A percentile compares a stretch with the other conserved stretches of the same genome.
phyloP scores from a whole-genome alignment of 441 rosid genomes.

The Dalechampia spathulata region DNA sequence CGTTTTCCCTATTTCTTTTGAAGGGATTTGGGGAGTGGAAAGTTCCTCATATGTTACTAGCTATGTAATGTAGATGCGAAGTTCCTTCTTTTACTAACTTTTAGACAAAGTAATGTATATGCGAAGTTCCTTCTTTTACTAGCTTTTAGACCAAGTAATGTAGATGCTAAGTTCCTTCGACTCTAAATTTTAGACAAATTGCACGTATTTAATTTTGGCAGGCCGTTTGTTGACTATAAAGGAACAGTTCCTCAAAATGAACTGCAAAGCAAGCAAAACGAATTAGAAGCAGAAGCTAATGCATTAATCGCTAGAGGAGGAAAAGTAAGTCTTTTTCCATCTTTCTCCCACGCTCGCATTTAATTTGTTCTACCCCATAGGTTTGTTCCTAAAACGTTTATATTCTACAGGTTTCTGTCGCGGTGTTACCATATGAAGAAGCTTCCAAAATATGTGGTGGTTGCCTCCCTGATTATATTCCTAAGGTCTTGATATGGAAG shows the following conservation, averaged over 20 bases:
- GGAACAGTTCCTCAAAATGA: conserved; percentile 49
- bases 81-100: neutral
- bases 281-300: conserved; percentile 56
- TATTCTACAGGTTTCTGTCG: conserved; percentile 43
- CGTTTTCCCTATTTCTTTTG: neutral
- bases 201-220: conserved; percentile 15
- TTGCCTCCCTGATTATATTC: conserved; percentile 69
- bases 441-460: conserved; percentile 70
- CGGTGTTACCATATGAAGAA: conserved; percentile 50
- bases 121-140: neutral
- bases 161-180: neutral
- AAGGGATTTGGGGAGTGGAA: too few species aligned
- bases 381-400: conserved; percentile 7
- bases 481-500: conserved; percentile 34
- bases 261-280: conserved; percentile 46
- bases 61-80: neutral
- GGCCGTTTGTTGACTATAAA: conserved; percentile 79
- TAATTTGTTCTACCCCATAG: neutral
- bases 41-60: neutral
- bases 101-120: neutral
- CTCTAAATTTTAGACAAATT: neutral
- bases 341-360: neutral
- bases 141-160: neutral
- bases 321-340: conserved; percentile 28
- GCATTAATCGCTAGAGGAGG: conserved; percentile 60